A percentile compares a stretch with the other conserved stretches of the same genome.
Conservation (phyloP, 345 rosid species). For the Murraya koenigii region DNA sequence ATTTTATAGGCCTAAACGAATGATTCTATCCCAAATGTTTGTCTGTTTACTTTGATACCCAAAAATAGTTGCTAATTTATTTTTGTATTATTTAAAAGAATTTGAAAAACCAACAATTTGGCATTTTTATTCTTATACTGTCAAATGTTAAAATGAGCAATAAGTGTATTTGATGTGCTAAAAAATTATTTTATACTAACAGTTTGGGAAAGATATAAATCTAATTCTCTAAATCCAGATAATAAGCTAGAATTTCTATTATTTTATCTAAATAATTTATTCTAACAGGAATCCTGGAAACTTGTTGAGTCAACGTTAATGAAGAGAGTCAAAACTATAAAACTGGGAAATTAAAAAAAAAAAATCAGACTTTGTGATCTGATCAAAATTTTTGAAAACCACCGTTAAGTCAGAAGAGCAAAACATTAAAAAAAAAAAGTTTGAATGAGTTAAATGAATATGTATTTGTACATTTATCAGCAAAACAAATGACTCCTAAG, state of each 20-base stretch:
- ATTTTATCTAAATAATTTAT: not conserved
- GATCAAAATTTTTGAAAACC: not conserved
- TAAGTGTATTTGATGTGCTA: not conserved
- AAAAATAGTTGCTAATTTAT: too few species aligned
- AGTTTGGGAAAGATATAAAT: not conserved
- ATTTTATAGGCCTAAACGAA: too few species aligned
- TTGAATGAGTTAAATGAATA: not conserved
- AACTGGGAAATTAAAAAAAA: too few species aligned
- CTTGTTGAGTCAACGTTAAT: not conserved
- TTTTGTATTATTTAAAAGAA: not conserved
- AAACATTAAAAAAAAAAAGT: not conserved
- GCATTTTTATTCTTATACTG: not conserved
- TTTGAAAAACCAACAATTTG: not conserved
- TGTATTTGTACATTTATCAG: not conserved
- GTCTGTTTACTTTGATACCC: too few species aligned
- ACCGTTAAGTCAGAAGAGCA: not conserved
- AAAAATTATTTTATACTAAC: not conserved
- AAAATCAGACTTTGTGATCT: not conserved
- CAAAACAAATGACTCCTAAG: not conserved
- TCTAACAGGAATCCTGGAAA: not conserved
- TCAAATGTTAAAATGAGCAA: not conserved
- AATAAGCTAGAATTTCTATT: not conserved
- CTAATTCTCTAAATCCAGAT: not conserved
- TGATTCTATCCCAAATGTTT: too few species aligned
- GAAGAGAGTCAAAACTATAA: not conserved